phyloP scores from a whole-genome alignment of 371 early-diverging fungal species.

The Rhizopus microsporus region DNA sequence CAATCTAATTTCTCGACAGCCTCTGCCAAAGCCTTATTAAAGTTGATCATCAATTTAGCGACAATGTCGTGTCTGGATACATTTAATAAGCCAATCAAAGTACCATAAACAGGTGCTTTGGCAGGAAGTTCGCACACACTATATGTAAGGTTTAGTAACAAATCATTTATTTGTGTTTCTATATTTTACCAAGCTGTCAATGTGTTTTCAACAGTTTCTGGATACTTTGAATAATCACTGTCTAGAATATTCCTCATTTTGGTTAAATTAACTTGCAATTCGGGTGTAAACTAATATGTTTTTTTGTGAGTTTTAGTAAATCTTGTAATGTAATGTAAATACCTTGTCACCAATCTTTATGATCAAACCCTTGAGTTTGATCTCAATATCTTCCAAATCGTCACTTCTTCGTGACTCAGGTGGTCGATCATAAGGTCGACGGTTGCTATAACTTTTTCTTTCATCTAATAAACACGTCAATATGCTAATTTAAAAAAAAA shows the following conservation, averaged over 20 bases:
- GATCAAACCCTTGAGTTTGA: slow-evolving; percentile 69
- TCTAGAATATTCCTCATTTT: slow-evolving; percentile 72
- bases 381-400: slow-evolving; percentile 68
- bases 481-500: not conserved
- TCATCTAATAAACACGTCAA: slow-evolving; percentile 13
- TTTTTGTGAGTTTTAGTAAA: not conserved
- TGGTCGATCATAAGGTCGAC: slow-evolving; percentile 33
- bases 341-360: slow-evolving; percentile 81
- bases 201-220: slow-evolving; percentile 62
- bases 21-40: slow-evolving; percentile 51
- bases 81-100: slow-evolving; percentile 77
- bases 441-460: slow-evolving; percentile 21
- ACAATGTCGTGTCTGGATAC: slow-evolving; percentile 47
- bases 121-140: slow-evolving; percentile 78
- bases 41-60: slow-evolving; percentile 33
- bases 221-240: slow-evolving; percentile 68
- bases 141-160: not conserved
- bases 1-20: slow-evolving; percentile 60
- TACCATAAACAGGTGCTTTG: slow-evolving; percentile 79
- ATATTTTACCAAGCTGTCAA: slow-evolving; percentile 61
- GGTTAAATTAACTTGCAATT: slow-evolving; percentile 63
- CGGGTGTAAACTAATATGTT: slow-evolving; percentile 49
- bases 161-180: not conserved
- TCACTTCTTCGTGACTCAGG: slow-evolving; percentile 40
- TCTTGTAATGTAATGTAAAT: slow-evolving; percentile 5